Percentiles rank a stretch among this genome's conserved stretches.
Conservation (phyloP, 257 asterid species). For the Hygrophila difformis region DNA sequence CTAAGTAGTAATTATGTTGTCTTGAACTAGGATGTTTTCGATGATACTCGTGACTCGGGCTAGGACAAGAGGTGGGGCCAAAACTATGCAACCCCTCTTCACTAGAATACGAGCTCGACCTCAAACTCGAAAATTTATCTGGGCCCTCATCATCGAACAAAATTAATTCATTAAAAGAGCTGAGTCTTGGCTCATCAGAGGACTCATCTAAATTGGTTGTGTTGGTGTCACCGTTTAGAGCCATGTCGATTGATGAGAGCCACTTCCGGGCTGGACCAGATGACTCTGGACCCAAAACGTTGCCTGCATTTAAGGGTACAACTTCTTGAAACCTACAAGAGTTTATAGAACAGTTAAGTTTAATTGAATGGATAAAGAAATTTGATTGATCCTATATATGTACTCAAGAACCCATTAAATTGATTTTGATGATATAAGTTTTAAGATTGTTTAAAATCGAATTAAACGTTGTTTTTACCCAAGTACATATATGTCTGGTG, state of each 20-base stretch:
- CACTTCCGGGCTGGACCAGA: constrained; percentile 62
- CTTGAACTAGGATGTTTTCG: neutral
- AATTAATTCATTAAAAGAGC: constrained; percentile 15
- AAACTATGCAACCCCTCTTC: constrained; percentile 13
- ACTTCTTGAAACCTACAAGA: constrained; percentile 70
- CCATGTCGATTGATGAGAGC: constrained; percentile 53
- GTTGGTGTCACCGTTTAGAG: constrained; percentile 25
- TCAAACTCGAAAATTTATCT: constrained; percentile 5
- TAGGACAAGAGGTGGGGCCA: neutral
- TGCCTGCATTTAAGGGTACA: constrained; percentile 83
- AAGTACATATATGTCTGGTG: constrained; percentile 70
- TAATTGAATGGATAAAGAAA: neutral
- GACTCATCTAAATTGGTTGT: neutral
- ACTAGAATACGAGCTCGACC: constrained; percentile 5
- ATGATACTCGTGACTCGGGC: too few species aligned
- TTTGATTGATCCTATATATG: neutral
- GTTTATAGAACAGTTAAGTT: neutral
- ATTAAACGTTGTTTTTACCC: constrained; percentile 64
- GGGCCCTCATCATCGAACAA: constrained; percentile 25
- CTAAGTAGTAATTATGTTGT: constrained; percentile 34
- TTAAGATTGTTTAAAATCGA: too few species aligned
- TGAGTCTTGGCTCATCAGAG: constrained; percentile 13
- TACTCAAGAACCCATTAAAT: neutral
- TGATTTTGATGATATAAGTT: too few species aligned
- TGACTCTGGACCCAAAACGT: constrained; percentile 68